A percentile compares a stretch with the other conserved stretches of the same genome.
Conservation (phyloP, 495 filamentous ascomycete species). For the Pseudomonodictys pantanalensis region DNA sequence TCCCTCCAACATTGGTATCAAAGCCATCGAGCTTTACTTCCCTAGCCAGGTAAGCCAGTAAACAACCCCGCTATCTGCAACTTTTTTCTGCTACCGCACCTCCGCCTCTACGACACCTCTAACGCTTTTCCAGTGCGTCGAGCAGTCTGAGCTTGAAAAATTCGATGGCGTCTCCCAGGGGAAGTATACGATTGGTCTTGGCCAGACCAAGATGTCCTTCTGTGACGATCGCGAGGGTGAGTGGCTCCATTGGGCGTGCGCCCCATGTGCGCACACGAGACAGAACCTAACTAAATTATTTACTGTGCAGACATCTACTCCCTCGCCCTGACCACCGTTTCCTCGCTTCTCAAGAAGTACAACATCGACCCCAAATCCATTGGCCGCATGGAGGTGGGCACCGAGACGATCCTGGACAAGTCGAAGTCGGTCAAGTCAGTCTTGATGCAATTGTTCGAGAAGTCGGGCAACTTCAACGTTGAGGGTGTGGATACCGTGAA, state of each 20-base stretch:
- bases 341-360: constrained; percentile 89
- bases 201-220: constrained; percentile 99
- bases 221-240: constrained; percentile 97
- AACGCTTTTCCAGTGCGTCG: constrained; percentile 70
- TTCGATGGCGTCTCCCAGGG: constrained; percentile 92
- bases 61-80: background rate
- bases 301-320: constrained; percentile 87
- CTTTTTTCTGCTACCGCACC: background rate
- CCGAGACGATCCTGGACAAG: constrained; percentile 97
- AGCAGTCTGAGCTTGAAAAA: constrained; percentile 93
- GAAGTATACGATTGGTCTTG: constrained; percentile 99
- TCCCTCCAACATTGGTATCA: constrained; percentile 97
- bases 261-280: background rate
- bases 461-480: constrained; percentile 82
- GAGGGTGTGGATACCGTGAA: constrained; percentile 97
- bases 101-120: constrained; percentile 12
- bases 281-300: constrained; percentile 20
- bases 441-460: constrained; percentile 91
- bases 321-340: constrained; percentile 81
- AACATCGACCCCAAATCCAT: constrained; percentile 85
- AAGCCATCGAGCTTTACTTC: constrained; percentile 99
- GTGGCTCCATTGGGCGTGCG: constrained; percentile 26
- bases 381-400: constrained; percentile 94
- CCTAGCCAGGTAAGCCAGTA: constrained; percentile 75
- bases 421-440: constrained; percentile 99